phyloP scores from a whole-genome alignment of 495 filamentous ascomycete species.

The Chaetomium fimeti region DNA sequence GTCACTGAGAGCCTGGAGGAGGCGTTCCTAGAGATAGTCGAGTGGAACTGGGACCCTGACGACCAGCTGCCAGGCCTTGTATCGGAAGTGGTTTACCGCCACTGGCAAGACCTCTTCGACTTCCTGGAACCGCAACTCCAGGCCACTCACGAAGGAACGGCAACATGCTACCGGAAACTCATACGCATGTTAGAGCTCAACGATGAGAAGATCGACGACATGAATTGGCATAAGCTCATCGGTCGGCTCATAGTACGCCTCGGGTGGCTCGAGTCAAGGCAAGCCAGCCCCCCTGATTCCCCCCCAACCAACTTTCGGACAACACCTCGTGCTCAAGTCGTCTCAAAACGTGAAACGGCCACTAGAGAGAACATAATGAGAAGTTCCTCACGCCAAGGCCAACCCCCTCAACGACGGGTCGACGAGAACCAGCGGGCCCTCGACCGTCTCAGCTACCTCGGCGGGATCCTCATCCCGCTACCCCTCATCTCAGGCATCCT shows the following conservation, averaged over 20 bases:
- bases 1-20: constrained; percentile 31
- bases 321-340: neutral
- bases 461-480: constrained; percentile 43
- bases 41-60: neutral
- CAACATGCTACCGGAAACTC: constrained; percentile 32
- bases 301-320: neutral
- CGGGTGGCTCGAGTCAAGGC: constrained; percentile 20
- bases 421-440: constrained; percentile 41
- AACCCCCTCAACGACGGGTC: neutral
- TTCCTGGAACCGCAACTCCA: constrained; percentile 20
- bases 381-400: neutral
- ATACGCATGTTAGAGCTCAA: constrained; percentile 40
- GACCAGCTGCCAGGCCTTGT: constrained; percentile 25
- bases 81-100: constrained; percentile 31
- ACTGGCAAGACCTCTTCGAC: constrained; percentile 43
- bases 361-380: neutral
- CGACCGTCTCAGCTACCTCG: constrained; percentile 45
- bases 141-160: neutral
- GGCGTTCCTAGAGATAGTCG: constrained; percentile 26
- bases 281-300: neutral
- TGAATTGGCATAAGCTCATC: constrained; percentile 35
- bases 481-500: constrained; percentile 45
- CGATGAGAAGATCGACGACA: constrained; percentile 7
- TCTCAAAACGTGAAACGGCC: neutral
- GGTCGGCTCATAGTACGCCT: constrained; percentile 31